Evolutionary conservation across 192 early-diverging fungal species (phyloP).

Genomic region (Gryganskiella cystojenkinii): DNA sequence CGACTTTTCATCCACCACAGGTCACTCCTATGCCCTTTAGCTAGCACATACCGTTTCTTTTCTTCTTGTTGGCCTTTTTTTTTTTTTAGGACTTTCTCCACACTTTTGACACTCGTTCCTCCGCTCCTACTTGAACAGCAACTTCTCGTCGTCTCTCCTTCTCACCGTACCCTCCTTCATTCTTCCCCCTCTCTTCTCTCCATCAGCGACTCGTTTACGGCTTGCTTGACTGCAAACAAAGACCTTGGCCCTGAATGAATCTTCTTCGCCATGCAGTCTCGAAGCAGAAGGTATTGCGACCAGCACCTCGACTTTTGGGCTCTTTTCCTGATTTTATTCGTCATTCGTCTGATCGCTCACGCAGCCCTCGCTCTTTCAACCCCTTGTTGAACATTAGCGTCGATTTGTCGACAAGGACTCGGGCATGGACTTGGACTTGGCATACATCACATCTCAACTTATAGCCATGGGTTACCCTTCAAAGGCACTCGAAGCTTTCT

Average conservation of each 20-base stretch:
- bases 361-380: too few relatives aligned
- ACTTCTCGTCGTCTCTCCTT: neutral
- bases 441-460: slow-evolving; percentile 62
- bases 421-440: slow-evolving; percentile 56
- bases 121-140: neutral
- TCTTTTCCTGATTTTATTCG: neutral
- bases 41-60: neutral
- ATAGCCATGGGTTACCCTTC: slow-evolving; percentile 72
- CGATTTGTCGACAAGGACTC: slow-evolving; percentile 51
- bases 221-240: neutral
- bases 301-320: too few relatives aligned
- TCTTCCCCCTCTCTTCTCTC: neutral
- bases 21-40: neutral
- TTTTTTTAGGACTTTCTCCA: too few relatives aligned
- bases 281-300: slow-evolving; percentile 35
- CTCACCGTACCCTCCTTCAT: neutral
- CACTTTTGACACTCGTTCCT: neutral
- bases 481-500: slow-evolving; percentile 62
- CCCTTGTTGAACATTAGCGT: slow-evolving; percentile 17
- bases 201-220: neutral
- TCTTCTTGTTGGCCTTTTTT: too few relatives aligned
- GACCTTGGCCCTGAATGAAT: slow-evolving; percentile 23
- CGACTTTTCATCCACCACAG: neutral
- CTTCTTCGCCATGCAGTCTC: slow-evolving; percentile 49
- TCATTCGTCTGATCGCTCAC: too few relatives aligned